Evolutionary conservation across 2,329 filamentous ascomycete species (phyloP), one percentile per base, ranked within the genome.

Genomic region (Colletotrichum sp.): DNA sequence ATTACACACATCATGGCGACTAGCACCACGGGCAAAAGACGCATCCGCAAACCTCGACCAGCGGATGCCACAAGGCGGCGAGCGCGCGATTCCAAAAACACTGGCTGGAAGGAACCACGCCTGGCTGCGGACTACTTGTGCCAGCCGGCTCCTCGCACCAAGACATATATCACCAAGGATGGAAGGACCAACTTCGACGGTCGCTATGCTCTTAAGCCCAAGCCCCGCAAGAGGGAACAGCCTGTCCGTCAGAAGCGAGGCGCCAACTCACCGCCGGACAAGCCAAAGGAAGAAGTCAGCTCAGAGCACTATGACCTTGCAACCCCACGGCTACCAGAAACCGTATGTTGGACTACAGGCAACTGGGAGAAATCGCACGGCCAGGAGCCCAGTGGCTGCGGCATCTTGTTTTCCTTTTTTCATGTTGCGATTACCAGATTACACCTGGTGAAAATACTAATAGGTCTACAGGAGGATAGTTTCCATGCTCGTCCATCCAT

Each of bases 401-500:
- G 52, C 15, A 19, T 34, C 6, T 69, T 15, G 19, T 34, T 61
- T 55, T 52, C 25, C 25, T 63, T 76, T 13, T 49, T 6, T 8
- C 13, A 27, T 59, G 11, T 29, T 15, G 44, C 65, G 4, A 27
- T 15, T 61, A n/a, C 34, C n/a, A 16, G 34, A 30, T 2, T 8
- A 22, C 30, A 44, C 62, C 62, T 44, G 62, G 29, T 34, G 32
- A 30, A 19, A 71, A 36, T 39, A 22, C 61, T 68, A 36, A 77
- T 32, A 61, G 15, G 49, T 55, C 22, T 63, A 74, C 85, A 99
- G 96, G 97, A 99, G 87, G 97, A 99, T 77, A 88, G 90, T 6
- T 99, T 98, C 83, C 92, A 96, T 82, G 90, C 91, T 78, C 93
- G 96, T 74, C 96, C 96, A 25, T 95, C 95, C 22, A 94, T 99